These are phyloP conservation scores for Phytophthora boehmeriae DNA, from an alignment of 352 stramenopile species.

Conservation along the genomic window DNA sequence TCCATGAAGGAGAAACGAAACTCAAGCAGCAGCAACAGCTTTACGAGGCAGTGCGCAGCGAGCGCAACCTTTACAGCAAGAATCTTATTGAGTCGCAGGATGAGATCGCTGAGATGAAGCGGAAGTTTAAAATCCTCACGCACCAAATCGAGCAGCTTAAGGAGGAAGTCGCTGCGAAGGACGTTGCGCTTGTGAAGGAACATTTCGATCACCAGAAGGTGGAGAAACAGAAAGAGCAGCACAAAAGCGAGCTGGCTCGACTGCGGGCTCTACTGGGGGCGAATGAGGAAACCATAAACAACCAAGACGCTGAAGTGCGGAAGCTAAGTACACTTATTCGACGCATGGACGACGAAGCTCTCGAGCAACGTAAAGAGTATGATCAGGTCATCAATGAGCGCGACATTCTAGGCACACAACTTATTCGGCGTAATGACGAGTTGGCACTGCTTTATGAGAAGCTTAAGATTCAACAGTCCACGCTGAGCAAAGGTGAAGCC, in stretches of 20 bases:
- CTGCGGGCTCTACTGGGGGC: constrained; percentile 87
- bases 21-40: constrained; percentile 97
- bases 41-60: constrained; percentile 94
- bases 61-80: constrained; percentile 96
- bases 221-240: constrained; percentile 94
- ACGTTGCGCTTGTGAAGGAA: constrained; percentile 95
- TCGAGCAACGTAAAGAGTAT: constrained; percentile 96
- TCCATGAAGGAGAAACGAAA: constrained; percentile 92
- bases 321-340: constrained; percentile 93
- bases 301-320: constrained; percentile 94
- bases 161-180: constrained; percentile 95
- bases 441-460: constrained; percentile 97
- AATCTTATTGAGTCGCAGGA: constrained; percentile 96
- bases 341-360: constrained; percentile 93
- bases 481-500: constrained; percentile 91
- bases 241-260: constrained; percentile 93
- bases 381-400: constrained; percentile 97
- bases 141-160: constrained; percentile 97
- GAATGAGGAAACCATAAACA: constrained; percentile 94
- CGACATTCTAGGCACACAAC: constrained; percentile 96
- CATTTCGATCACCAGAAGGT: constrained; percentile 96
- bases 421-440: constrained; percentile 97
- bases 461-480: constrained; percentile 96
- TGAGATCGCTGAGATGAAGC: constrained; percentile 96
- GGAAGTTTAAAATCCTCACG: constrained; percentile 97